These are phyloP conservation scores for Puccinia novopanici DNA, from an alignment of 1,284 basidiomycete species.

Conservation along the genomic window DNA sequence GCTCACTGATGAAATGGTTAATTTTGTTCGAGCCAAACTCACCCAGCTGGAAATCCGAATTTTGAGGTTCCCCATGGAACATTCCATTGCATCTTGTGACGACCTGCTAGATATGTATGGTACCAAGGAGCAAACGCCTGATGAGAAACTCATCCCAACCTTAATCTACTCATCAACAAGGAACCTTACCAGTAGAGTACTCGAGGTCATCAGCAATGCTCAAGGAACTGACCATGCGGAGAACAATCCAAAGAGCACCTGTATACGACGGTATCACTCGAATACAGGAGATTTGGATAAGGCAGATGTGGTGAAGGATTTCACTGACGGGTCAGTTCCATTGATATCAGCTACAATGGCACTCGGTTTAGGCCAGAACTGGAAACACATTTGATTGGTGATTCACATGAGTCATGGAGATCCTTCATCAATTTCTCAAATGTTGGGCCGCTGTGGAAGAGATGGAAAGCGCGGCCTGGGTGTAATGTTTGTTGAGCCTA, in stretches of 20 bases:
- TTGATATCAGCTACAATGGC: neutral
- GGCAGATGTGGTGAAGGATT: neutral
- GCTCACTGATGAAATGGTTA: too few species aligned
- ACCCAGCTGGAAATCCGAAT: slow-evolving; percentile 2
- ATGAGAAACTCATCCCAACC: too few species aligned
- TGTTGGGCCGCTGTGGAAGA: too few species aligned
- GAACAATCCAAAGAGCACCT: too few species aligned
- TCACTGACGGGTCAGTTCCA: neutral
- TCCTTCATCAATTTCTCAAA: too few species aligned
- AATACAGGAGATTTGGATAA: neutral
- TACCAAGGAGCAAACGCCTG: too few species aligned
- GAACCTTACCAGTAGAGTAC: neutral
- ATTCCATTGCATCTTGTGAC: neutral
- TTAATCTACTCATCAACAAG: slow-evolving; percentile 5
- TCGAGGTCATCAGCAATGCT: neutral
- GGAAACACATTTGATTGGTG: neutral
- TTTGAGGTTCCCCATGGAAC: too few species aligned
- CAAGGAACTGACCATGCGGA: too few species aligned
- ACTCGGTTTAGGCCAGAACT: slow-evolving; percentile 19
- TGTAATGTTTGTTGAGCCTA: neutral
- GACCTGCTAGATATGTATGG: neutral
- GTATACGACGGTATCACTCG: too few species aligned
- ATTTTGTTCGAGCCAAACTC: slow-evolving; percentile 2
- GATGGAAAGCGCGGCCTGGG: neutral
- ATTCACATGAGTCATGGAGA: neutral